Conservation (phyloP, 768 basidiomycete genomes). For the Rhodotorula sphaerocarpa region DNA sequence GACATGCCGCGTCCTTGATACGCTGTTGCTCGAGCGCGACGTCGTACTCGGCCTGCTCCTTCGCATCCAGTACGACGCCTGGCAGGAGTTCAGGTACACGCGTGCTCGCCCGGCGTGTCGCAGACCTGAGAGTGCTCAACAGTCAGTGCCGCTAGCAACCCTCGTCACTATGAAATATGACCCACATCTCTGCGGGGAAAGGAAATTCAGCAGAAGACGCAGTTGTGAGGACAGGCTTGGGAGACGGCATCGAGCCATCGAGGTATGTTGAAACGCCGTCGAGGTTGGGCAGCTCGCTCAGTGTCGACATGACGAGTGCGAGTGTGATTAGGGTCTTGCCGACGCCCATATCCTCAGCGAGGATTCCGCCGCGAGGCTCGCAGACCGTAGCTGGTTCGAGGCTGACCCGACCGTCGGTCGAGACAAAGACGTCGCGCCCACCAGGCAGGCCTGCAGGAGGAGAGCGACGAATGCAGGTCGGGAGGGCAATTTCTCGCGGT, state of each 20-base stretch:
- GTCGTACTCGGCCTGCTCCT: background rate
- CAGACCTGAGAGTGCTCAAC: no score
- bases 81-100: slow-evolving; percentile 7
- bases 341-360: slow-evolving; percentile 45
- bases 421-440: slow-evolving; percentile 12
- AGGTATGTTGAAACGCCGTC: slow-evolving; percentile 26
- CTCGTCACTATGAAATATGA: no score
- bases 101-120: slow-evolving; percentile 1
- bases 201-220: slow-evolving; percentile 13
- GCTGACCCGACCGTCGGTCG: slow-evolving; percentile 9
- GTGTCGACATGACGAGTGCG: slow-evolving; percentile 40
- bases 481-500: slow-evolving; percentile 10
- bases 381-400: background rate
- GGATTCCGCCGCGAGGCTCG: slow-evolving; percentile 33
- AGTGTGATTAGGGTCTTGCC: slow-evolving; percentile 44
- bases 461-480: background rate
- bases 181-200: slow-evolving; percentile 11
- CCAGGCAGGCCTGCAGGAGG: background rate
- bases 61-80: background rate
- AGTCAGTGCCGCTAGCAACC: no score
- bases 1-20: background rate
- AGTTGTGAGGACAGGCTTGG: slow-evolving; percentile 8
- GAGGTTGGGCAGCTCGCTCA: slow-evolving; percentile 26
- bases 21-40: background rate
- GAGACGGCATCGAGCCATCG: slow-evolving; percentile 23